Base-by-base conservation (phyloP, 495 filamentous ascomycete genomes). In the Collariella sp. region DNA sequence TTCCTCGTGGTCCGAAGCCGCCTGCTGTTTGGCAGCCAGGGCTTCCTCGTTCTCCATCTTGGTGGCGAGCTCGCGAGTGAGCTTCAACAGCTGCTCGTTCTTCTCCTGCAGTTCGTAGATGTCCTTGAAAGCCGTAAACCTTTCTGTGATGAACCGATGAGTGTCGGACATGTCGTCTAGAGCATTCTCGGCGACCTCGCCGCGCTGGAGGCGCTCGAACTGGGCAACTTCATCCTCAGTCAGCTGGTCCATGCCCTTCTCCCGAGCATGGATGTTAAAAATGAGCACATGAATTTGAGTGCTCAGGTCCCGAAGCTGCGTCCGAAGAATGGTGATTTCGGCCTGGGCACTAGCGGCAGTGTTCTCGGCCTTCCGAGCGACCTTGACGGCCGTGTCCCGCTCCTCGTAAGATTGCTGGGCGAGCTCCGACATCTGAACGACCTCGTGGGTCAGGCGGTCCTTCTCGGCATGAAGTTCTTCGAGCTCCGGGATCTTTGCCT, bases 21-120 rank as follows among this genome's bases (percentile, higher is more conserved):
- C 80, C 55, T 86, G 79, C 22, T 77, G 76, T 62, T 85, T 79
- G 46, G 84, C 84, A 33, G 79, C 79, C 36, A 82, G 71, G 0
- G 89, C 88, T 63, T 96, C 91, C 61, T 88, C 86, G 18, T 86
- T 86, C 70, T 97, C 93, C 86, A 95, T 94, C 65, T 85, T 80
- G 51, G 89, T 84, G 15, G 87, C 88, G 15, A 97, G 74, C 44
- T 93, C 83, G 42, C 91, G 80, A 10, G 89, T 84, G 63, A 93
- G 80, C 43, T 81, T 82, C 13, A 96, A 78, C 6, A 96, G 78
- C 36, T 89, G 85, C 54, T 84, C 72, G 57, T 99, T 97, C 72
- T 95, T 86, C 45, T 87, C 83, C 60, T 97, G 90, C 22, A 99
- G 78, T 47, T 96, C 87, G 42, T 77, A 78, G 40, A 95, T 80